These are phyloP conservation scores for Neurospora tetraspora DNA, from an alignment of 495 filamentous ascomycete genomes.

Conservation along the genomic window DNA sequence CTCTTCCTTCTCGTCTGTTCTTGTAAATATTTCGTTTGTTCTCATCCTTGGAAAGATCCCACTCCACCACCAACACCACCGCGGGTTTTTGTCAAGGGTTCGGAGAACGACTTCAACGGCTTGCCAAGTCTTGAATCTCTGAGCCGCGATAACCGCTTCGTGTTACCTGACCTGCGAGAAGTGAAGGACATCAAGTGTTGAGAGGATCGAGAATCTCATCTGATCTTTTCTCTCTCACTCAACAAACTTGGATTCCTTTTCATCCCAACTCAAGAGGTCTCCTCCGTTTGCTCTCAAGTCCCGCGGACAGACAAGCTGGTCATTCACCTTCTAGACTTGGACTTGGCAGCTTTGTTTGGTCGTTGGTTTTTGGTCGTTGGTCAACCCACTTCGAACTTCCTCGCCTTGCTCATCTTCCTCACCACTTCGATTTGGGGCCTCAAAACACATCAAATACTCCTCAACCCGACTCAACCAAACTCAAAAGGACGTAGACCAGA, in stretches of 20 bases:
- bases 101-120: background rate
- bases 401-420: background rate
- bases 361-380: background rate
- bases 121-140: background rate
- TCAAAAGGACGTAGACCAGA: background rate
- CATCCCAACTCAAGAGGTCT: background rate
- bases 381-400: background rate
- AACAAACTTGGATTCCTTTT: background rate
- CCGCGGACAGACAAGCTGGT: background rate
- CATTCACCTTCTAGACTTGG: background rate
- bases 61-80: background rate
- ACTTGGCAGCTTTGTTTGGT: background rate
- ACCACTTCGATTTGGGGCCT: background rate
- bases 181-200: background rate
- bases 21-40: background rate
- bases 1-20: background rate
- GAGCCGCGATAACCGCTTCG: background rate
- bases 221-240: background rate
- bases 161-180: background rate
- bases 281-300: background rate
- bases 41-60: background rate
- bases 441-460: background rate
- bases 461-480: background rate
- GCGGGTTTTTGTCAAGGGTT: background rate
- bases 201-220: background rate